Conservation (phyloP, 2,329 filamentous ascomycete species). For the Phoma sp. region DNA sequence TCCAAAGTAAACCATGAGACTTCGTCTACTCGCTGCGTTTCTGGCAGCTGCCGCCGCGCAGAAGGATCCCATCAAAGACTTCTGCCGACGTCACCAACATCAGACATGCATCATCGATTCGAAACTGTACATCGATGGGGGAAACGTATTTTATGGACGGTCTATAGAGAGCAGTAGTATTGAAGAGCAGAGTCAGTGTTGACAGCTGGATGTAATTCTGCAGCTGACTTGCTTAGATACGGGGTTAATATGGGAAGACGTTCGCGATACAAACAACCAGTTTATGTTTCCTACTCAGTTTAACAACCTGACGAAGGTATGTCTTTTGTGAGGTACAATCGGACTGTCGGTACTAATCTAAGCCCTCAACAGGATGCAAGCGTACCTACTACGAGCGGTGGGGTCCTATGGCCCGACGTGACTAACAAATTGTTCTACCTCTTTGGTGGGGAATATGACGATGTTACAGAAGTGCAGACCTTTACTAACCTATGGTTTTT, state of each 20-base stretch:
- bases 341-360: too few species aligned
- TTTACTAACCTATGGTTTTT: slow-evolving; percentile 57
- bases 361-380: slow-evolving; percentile 60
- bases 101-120: slow-evolving; percentile 65
- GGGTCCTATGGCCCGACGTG: slow-evolving; percentile 63
- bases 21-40: not conserved
- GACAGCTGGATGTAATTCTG: too few species aligned
- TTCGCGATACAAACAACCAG: not conserved
- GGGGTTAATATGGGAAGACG: not conserved
- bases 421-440: slow-evolving; percentile 68
- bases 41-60: not conserved
- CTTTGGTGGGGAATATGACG: slow-evolving; percentile 63
- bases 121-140: slow-evolving; percentile 65
- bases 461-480: slow-evolving; percentile 42
- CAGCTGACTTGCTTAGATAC: not conserved
- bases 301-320: not conserved
- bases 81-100: slow-evolving; percentile 51
- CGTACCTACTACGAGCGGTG: slow-evolving; percentile 56
- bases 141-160: slow-evolving; percentile 57
- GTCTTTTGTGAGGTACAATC: not conserved
- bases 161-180: not conserved
- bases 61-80: not conserved
- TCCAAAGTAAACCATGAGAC: not conserved
- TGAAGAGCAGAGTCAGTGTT: not conserved
- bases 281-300: not conserved